A percentile compares a stretch with the other conserved stretches of the same genome.
Conservation (phyloP, 768 basidiomycete genomes). For the Cystobasidium tubakii region DNA sequence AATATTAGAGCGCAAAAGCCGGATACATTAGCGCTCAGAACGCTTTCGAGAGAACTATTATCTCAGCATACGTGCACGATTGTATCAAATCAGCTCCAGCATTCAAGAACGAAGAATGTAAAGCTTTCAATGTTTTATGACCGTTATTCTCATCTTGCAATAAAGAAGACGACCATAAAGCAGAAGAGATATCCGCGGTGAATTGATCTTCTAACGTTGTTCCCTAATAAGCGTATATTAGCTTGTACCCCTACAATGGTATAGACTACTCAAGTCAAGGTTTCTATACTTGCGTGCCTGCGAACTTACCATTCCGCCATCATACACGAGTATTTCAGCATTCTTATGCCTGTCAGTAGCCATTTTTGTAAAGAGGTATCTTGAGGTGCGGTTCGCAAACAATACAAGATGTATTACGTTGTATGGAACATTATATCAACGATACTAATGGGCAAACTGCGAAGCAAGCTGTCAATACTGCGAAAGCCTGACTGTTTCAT, state of each 20-base stretch:
- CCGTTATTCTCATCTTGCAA: slow-evolving; percentile 4
- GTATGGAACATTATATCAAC: no score
- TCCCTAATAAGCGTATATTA: neutral
- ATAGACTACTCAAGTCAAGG: neutral
- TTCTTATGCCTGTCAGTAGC: neutral
- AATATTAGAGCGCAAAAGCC: neutral
- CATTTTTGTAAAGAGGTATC: no score
- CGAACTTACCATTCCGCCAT: slow-evolving; percentile 14
- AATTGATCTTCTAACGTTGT: slow-evolving; percentile 29
- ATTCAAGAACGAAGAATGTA: slow-evolving; percentile 14
- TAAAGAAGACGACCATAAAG: slow-evolving; percentile 19
- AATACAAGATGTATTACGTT: no score
- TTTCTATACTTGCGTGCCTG: no score
- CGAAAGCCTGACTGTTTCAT: no score
- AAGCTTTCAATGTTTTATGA: slow-evolving; percentile 11
- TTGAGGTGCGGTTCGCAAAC: no score
- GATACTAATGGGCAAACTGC: no score
- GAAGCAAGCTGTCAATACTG: neutral
- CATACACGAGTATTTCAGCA: neutral
- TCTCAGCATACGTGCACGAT: slow-evolving; percentile 13
- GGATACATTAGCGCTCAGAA: neutral
- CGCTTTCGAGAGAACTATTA: neutral
- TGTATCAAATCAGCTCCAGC: slow-evolving; percentile 22
- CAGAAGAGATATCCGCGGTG: slow-evolving; percentile 15
- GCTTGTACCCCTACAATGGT: neutral